These are phyloP conservation scores for Lolium multiflorum DNA, from an alignment of 176 grass and related monocot species.

Conservation along the genomic window DNA sequence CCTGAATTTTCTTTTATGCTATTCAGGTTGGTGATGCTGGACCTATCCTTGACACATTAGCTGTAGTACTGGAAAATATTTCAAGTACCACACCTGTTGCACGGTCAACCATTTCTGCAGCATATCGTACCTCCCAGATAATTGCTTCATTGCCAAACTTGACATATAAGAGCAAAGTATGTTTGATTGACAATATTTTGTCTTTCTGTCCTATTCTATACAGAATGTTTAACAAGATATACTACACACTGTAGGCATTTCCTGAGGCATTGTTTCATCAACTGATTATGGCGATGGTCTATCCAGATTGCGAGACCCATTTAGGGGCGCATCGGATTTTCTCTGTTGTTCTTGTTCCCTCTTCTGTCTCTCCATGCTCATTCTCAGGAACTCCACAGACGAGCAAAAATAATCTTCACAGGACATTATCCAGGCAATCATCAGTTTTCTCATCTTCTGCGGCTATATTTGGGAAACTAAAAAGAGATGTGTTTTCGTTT, in stretches of 20 bases:
- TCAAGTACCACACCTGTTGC: conserved; percentile 64
- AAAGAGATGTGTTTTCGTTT: conserved; percentile 76
- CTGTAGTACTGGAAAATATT: conserved; percentile 85
- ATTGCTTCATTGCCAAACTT: conserved; percentile 85
- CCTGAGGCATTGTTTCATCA: conserved; percentile 97
- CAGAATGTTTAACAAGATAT: conserved; percentile 24
- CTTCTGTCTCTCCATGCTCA: conserved; percentile 75
- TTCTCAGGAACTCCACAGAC: conserved; percentile 40
- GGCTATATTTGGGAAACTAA: conserved; percentile 93
- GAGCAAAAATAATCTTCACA: conserved; percentile 57
- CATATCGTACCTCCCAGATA: conserved; percentile 90
- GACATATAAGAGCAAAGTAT: conserved; percentile 80
- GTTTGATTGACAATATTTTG: conserved; percentile 35
- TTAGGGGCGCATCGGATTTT: conserved; percentile 85
- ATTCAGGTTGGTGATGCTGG: conserved; percentile 91
- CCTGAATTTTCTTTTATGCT: conserved; percentile 32
- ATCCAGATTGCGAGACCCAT: conserved; percentile 86
- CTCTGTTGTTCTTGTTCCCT: conserved; percentile 93
- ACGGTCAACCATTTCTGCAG: conserved; percentile 77
- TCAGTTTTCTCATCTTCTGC: conserved; percentile 98
- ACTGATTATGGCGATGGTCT: conserved; percentile 81
- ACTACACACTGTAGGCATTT: conserved; percentile 66
- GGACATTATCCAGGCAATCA: conserved; percentile 79
- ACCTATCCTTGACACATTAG: conserved; percentile 90
- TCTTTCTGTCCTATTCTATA: conserved; percentile 24